phyloP scores from a whole-genome alignment of 2,329 filamentous ascomycete species.

The Tolypocladium ovalisporum region DNA sequence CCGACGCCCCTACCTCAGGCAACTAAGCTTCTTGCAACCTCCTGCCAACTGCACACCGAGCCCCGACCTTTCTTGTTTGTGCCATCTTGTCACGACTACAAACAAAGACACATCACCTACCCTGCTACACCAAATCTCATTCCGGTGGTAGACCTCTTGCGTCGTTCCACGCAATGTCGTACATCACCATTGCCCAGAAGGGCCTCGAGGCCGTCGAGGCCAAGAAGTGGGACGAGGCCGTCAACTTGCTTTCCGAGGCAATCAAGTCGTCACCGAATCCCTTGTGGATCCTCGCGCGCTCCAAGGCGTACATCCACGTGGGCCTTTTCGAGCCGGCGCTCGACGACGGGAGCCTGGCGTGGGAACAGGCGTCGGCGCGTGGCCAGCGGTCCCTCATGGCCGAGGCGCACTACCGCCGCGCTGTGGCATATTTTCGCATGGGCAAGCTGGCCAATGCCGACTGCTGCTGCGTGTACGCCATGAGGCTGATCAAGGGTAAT shows the following conservation, averaged over 20 bases:
- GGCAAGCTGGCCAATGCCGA: conserved; percentile 65
- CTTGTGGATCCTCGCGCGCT: conserved; percentile 71
- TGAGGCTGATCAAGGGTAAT: conserved; percentile 23
- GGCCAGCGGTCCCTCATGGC: conserved; percentile 66
- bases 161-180: conserved; percentile 31
- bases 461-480: conserved; percentile 53
- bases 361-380: conserved; percentile 51
- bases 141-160: background rate
- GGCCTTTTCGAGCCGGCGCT: conserved; percentile 53
- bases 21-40: background rate
- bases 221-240: conserved; percentile 55
- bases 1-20: background rate
- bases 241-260: conserved; percentile 57
- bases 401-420: conserved; percentile 73
- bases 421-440: conserved; percentile 60
- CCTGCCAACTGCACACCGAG: background rate
- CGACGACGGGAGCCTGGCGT: conserved; percentile 56
- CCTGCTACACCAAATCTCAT: background rate
- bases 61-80: background rate
- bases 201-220: conserved; percentile 56
- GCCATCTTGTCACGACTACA: background rate
- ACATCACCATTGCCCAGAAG: conserved; percentile 36
- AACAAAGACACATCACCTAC: background rate
- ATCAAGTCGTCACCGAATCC: conserved; percentile 57
- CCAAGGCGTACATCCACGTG: conserved; percentile 63